phyloP scores from a whole-genome alignment of 108 stramenopile genomes.

The Conticribra weissflogii region DNA sequence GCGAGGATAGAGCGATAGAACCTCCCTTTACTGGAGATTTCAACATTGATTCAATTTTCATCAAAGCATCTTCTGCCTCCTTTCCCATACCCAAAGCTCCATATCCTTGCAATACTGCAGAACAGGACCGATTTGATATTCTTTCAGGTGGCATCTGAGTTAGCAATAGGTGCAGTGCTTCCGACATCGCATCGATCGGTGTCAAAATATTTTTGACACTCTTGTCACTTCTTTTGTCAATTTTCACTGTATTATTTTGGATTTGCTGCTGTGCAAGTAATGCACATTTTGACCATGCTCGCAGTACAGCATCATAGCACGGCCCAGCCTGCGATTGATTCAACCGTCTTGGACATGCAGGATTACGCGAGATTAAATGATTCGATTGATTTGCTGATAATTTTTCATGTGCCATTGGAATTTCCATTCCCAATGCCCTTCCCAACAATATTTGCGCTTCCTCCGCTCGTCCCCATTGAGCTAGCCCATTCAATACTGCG shows the following conservation, averaged over 20 bases:
- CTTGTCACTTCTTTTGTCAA: background rate
- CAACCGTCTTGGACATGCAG: constrained; percentile 7
- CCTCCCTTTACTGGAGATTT: constrained; percentile 2
- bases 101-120: constrained; percentile 39
- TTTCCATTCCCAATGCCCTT: constrained; percentile 21
- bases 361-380: no score
- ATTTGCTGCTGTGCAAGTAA: background rate
- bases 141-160: constrained; percentile 34
- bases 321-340: constrained; percentile 22
- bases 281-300: constrained; percentile 24
- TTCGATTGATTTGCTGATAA: background rate
- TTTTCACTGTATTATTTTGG: background rate
- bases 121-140: constrained; percentile 25
- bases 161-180: constrained; percentile 28
- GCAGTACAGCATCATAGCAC: constrained; percentile 41
- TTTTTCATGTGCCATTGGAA: background rate
- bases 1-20: constrained; percentile 13
- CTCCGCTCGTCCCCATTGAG: constrained; percentile 27
- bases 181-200: constrained; percentile 4
- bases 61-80: constrained; percentile 26
- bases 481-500: constrained; percentile 34
- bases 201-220: background rate
- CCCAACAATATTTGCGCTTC: constrained; percentile 32
- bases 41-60: constrained; percentile 25
- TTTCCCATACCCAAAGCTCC: constrained; percentile 31